These are phyloP conservation scores for Colletotrichum tanaceti DNA, from an alignment of 2,329 filamentous ascomycete species.

Conservation along the genomic window DNA sequence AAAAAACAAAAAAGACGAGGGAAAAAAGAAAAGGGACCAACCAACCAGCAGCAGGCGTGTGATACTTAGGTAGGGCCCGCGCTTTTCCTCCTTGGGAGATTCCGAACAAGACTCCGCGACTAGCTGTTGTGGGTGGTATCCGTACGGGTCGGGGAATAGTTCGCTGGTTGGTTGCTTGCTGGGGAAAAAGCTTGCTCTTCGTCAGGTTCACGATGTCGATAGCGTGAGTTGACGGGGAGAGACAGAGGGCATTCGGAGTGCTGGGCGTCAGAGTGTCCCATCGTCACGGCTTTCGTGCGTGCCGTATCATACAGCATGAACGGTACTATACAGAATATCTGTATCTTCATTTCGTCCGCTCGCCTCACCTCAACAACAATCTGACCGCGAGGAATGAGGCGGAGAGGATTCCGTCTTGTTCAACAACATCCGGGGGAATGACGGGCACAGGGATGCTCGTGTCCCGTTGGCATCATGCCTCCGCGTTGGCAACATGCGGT, in stretches of 20 bases:
- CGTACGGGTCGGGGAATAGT: slow-evolving; percentile 36
- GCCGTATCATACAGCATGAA: slow-evolving; percentile 2
- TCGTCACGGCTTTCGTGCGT: not conserved
- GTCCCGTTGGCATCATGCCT: slow-evolving; percentile 27
- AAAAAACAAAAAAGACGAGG: too few species aligned
- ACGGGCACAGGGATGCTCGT: slow-evolving; percentile 29
- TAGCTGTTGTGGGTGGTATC: not conserved
- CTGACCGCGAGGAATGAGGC: slow-evolving; percentile 10
- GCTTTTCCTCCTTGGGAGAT: not conserved
- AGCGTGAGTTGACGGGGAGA: slow-evolving; percentile 11
- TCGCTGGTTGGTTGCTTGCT: slow-evolving; percentile 34
- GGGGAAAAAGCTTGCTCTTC: slow-evolving; percentile 29
- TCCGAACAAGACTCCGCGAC: slow-evolving; percentile 19
- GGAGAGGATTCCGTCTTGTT: slow-evolving; percentile 1
- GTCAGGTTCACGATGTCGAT: not conserved
- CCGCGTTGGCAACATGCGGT: slow-evolving; percentile 17
- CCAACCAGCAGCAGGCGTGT: not conserved
- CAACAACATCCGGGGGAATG: slow-evolving; percentile 33
- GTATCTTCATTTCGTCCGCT: not conserved
- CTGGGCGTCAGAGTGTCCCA: not conserved
- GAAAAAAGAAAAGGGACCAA: not conserved
- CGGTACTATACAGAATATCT: too few species aligned
- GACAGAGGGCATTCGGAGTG: not conserved
- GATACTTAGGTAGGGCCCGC: slow-evolving; percentile 22
- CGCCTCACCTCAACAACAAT: not conserved